These are phyloP conservation scores for Neurospora sp. DNA, from an alignment of 495 filamentous ascomycete genomes.

Conservation along the genomic window DNA sequence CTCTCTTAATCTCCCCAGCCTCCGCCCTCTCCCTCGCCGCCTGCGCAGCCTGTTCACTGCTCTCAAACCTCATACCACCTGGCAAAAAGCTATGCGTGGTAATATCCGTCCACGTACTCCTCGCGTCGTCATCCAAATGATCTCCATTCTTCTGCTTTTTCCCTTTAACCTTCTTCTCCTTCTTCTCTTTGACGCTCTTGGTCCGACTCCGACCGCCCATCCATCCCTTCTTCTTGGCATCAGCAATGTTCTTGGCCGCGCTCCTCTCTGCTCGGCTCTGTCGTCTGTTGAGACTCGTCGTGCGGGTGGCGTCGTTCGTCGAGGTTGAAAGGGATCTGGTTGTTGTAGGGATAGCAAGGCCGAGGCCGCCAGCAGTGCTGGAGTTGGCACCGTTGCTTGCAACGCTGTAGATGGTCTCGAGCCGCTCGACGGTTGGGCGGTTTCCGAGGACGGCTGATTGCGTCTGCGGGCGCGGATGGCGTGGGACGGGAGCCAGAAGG, in stretches of 20 bases:
- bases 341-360: neutral
- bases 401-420: slow-evolving; percentile 76
- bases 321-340: slow-evolving; percentile 19
- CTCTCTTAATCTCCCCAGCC: neutral
- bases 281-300: slow-evolving; percentile 29
- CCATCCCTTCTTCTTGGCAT: slow-evolving; percentile 46
- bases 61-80: slow-evolving; percentile 2
- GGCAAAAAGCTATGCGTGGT: slow-evolving; percentile 16
- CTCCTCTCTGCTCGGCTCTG: slow-evolving; percentile 43
- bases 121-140: slow-evolving; percentile 20
- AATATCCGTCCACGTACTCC: slow-evolving; percentile 42
- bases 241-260: slow-evolving; percentile 44
- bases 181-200: slow-evolving; percentile 14
- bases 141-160: slow-evolving; percentile 22
- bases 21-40: neutral
- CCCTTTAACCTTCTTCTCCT: slow-evolving; percentile 7
- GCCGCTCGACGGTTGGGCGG: slow-evolving; percentile 46
- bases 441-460: slow-evolving; percentile 22
- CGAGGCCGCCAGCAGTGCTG: slow-evolving; percentile 42
- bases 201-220: slow-evolving; percentile 31
- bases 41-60: neutral
- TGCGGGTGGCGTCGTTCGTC: slow-evolving; percentile 17
- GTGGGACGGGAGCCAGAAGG: slow-evolving; percentile 32
- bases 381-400: slow-evolving; percentile 63
- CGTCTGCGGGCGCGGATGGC: slow-evolving; percentile 29